Evolutionary conservation across 2,329 filamentous ascomycete species (phyloP).

Genomic region (Colletotrichum tropicicola): DNA sequence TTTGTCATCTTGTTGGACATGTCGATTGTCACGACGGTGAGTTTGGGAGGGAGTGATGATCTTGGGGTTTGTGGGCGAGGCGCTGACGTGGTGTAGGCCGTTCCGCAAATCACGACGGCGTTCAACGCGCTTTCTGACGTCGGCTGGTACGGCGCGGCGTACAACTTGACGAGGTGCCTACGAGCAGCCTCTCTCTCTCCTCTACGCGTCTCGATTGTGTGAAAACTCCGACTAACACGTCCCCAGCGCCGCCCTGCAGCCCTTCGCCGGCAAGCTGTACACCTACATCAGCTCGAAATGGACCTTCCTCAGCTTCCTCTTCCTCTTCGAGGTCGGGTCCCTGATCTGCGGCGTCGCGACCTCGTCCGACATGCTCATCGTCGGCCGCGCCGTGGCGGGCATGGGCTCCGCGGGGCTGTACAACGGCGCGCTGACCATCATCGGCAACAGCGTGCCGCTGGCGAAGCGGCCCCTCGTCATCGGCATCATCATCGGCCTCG

Average conservation of each 20-base stretch:
- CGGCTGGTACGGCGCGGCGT: constrained; percentile 64
- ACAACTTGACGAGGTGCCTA: constrained; percentile 56
- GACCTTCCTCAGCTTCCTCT: constrained; percentile 39
- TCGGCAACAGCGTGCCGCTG: constrained; percentile 40
- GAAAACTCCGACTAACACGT: neutral
- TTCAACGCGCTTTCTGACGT: constrained; percentile 61
- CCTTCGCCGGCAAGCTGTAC: constrained; percentile 62
- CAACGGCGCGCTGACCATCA: constrained; percentile 44
- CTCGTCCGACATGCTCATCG: constrained; percentile 56
- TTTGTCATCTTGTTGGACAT: constrained; percentile 61
- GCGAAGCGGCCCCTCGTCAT: constrained; percentile 35
- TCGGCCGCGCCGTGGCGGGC: constrained; percentile 59
- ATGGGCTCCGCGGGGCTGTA: constrained; percentile 55
- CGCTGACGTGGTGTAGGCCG: too few species aligned
- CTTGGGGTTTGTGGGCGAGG: too few species aligned
- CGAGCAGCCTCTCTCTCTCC: constrained; percentile 13
- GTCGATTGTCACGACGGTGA: constrained; percentile 61
- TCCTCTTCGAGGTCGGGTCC: constrained; percentile 49
- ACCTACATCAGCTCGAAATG: constrained; percentile 44
- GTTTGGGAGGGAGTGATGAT: too few species aligned
- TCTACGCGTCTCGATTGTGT: neutral
- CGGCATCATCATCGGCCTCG: constrained; percentile 30
- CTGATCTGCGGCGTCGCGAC: constrained; percentile 56
- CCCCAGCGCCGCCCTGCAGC: constrained; percentile 56
- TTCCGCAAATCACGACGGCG: constrained; percentile 58